A percentile compares a stretch with the other conserved stretches of the same genome.
Conservation (phyloP, 2,329 filamentous ascomycete species). For the Fusarium bactridioides region DNA sequence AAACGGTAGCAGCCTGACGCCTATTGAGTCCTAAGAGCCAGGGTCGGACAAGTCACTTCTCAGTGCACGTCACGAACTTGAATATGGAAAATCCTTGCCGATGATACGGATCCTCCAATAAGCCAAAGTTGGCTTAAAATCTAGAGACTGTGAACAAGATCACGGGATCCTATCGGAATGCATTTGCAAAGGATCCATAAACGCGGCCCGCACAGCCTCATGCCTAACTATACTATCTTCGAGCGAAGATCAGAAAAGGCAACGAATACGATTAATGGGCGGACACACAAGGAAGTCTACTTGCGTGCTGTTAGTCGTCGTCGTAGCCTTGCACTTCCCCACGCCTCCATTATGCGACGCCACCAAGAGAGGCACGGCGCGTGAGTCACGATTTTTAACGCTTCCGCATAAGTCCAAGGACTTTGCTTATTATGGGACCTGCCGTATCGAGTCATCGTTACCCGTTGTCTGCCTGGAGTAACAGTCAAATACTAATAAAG, state of each 20-base stretch:
- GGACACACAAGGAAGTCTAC: neutral
- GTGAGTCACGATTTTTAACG: constrained; percentile 37
- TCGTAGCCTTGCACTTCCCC: constrained; percentile 40
- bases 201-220: constrained; percentile 26
- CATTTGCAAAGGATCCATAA: constrained; percentile 4
- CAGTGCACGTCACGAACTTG: constrained; percentile 34
- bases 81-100: constrained; percentile 13
- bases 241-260: constrained; percentile 23
- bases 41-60: constrained; percentile 22
- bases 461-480: constrained; percentile 33
- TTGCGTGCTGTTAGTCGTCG: constrained; percentile 29
- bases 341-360: constrained; percentile 34
- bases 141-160: constrained; percentile 35
- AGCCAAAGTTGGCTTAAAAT: constrained; percentile 21
- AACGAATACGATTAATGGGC: neutral
- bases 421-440: constrained; percentile 20
- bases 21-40: constrained; percentile 9
- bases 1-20: constrained; percentile 26
- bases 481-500: constrained; percentile 39
- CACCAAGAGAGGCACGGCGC: constrained; percentile 28
- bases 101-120: constrained; percentile 26
- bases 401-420: constrained; percentile 25
- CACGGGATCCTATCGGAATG: constrained; percentile 25
- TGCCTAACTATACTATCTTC: constrained; percentile 18
- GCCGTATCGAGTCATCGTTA: constrained; percentile 35